Conservation (phyloP, 352 stramenopile species). For the Plasmopara muralis region DNA sequence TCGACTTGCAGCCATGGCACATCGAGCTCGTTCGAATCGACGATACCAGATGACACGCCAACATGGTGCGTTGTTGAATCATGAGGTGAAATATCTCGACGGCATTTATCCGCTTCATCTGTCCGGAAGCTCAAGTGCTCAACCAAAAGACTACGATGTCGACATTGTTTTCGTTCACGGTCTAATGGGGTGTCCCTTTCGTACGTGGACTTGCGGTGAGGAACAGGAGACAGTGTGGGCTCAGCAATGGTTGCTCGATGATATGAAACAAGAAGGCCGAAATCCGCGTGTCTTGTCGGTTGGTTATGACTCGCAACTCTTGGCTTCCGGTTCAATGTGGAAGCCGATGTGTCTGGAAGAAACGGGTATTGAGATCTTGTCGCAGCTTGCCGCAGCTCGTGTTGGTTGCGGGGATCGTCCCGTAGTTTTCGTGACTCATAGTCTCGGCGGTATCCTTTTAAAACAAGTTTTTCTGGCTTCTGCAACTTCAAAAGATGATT, state of each 20-base stretch:
- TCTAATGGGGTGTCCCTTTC: too few relatives aligned
- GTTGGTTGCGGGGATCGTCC: conserved; percentile 55
- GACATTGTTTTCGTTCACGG: too few relatives aligned
- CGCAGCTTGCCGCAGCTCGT: conserved; percentile 50
- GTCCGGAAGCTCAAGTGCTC: too few relatives aligned
- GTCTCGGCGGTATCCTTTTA: conserved; percentile 72
- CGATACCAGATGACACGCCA: too few relatives aligned
- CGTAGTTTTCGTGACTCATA: conserved; percentile 81
- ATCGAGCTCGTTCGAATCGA: too few relatives aligned
- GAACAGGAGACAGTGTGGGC: too few relatives aligned
- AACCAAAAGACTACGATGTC: too few relatives aligned
- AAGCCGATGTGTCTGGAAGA: conserved; percentile 29
- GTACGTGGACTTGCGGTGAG: too few relatives aligned
- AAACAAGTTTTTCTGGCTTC: conserved; percentile 77
- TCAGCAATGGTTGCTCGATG: conserved; percentile 18
- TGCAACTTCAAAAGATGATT: conserved; percentile 7
- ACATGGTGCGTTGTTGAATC: too few relatives aligned
- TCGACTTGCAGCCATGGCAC: too few relatives aligned
- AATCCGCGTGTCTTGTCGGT: conserved; percentile 71
- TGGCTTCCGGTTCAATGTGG: conserved; percentile 68
- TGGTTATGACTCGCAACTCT: conserved; percentile 75
- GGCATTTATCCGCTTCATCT: too few relatives aligned
- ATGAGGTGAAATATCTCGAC: too few relatives aligned
- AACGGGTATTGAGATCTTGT: conserved; percentile 39
- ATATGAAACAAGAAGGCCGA: conserved; percentile 47